Conservation (phyloP, 495 filamentous ascomycete genomes). For the Tetracladium setigerum region DNA sequence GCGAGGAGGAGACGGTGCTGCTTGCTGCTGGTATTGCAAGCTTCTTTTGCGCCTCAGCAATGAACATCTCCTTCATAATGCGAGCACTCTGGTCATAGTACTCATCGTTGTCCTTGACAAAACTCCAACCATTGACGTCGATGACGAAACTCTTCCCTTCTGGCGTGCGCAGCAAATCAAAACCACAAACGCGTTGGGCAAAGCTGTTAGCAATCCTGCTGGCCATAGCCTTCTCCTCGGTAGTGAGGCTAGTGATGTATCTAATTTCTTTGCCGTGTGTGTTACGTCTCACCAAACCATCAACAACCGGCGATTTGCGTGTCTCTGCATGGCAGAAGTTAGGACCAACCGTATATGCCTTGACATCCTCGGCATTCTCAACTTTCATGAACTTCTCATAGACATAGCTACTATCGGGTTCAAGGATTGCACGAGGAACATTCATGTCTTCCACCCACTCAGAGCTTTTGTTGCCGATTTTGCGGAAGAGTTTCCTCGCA, state of each 20-base stretch:
- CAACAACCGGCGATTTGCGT: slow-evolving; percentile 91
- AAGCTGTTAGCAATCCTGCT: slow-evolving; percentile 86
- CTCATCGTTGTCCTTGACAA: slow-evolving; percentile 98
- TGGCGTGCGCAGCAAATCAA: slow-evolving; percentile 82
- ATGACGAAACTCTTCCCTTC: slow-evolving; percentile 88
- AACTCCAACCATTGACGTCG: slow-evolving; percentile 99
- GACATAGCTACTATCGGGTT: slow-evolving; percentile 74
- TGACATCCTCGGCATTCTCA: slow-evolving; percentile 95
- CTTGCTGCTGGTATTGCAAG: slow-evolving; percentile 30
- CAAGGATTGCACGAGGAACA: slow-evolving; percentile 71
- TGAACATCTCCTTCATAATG: slow-evolving; percentile 81
- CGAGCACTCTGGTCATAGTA: slow-evolving; percentile 89
- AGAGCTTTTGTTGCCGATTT: slow-evolving; percentile 96
- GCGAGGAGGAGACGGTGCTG: slow-evolving; percentile 4
- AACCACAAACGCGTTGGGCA: slow-evolving; percentile 92
- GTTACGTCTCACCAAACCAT: slow-evolving; percentile 91
- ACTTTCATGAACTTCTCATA: slow-evolving; percentile 96
- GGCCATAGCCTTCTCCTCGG: slow-evolving; percentile 79
- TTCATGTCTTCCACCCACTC: slow-evolving; percentile 74
- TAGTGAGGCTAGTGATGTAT: slow-evolving; percentile 78
- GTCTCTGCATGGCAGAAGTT: slow-evolving; percentile 96
- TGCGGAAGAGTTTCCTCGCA: slow-evolving; percentile 86
- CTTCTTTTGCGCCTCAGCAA: slow-evolving; percentile 58
- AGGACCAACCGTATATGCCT: slow-evolving; percentile 94
- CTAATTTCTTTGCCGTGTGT: slow-evolving; percentile 95